Conservation (phyloP, 176 grass and related monocot genomes). For the Pontederia paniculata region DNA sequence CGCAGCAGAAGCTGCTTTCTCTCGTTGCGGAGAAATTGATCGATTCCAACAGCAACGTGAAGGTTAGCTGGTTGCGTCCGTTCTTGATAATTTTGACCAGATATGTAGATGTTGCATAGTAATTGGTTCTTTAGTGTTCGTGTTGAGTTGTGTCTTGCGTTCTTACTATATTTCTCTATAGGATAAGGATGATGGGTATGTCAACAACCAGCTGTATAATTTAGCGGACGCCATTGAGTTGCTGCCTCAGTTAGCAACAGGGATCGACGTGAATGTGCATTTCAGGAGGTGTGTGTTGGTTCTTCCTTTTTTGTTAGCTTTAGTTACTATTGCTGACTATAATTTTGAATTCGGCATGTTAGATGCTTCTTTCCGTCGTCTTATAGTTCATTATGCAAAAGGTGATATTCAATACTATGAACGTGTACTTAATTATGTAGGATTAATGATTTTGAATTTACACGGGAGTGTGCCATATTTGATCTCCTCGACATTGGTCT, state of each 20-base stretch:
- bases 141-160: not conserved
- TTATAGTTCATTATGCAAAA: too few relatives aligned
- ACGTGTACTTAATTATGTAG: constrained; percentile 19
- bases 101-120: not conserved
- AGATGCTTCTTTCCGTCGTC: too few relatives aligned
- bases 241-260: constrained; percentile 52
- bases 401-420: too few relatives aligned
- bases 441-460: constrained; percentile 98
- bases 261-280: constrained; percentile 87
- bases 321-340: too few relatives aligned
- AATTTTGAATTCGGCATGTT: too few relatives aligned
- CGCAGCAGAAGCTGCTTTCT: constrained; percentile 83
- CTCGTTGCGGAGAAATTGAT: constrained; percentile 91
- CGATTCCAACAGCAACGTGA: constrained; percentile 51
- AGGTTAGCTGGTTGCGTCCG: constrained; percentile 37
- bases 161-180: constrained; percentile 1
- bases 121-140: not conserved
- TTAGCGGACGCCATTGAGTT: constrained; percentile 70
- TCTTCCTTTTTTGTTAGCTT: too few relatives aligned
- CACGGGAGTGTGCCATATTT: constrained; percentile 84
- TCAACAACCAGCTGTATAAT: constrained; percentile 59
- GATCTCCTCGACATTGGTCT: constrained; percentile 91
- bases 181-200: constrained; percentile 62
- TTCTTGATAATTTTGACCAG: not conserved
- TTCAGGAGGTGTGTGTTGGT: constrained; percentile 58